Percentiles rank a stretch among this genome's conserved stretches.
These are phyloP conservation scores for Rhododendron ferrugineum DNA, from an alignment of 148 eudicot genomes.

Conservation along the genomic window DNA sequence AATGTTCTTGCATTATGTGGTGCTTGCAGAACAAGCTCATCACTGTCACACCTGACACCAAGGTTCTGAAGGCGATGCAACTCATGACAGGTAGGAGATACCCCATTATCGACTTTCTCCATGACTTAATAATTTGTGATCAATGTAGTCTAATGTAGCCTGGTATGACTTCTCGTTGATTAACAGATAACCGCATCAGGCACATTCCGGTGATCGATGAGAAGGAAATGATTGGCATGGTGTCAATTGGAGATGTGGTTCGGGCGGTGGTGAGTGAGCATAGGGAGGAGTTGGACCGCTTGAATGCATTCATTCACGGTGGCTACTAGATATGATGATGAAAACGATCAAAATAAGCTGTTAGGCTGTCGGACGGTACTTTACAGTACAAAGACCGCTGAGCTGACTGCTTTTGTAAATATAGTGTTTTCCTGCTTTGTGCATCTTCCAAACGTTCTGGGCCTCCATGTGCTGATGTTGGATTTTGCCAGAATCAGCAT, in stretches of 20 bases:
- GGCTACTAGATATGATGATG: conserved; percentile 82
- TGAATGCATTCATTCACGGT: conserved; percentile 89
- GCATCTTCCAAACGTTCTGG: background rate
- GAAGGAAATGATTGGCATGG: conserved; percentile 83
- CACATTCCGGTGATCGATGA: conserved; percentile 86
- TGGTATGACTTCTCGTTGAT: background rate
- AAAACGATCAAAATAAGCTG: conserved; percentile 16
- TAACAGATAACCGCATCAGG: conserved; percentile 90
- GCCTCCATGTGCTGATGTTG: background rate
- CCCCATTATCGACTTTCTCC: background rate
- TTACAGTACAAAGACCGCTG: background rate
- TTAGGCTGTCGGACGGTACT: background rate
- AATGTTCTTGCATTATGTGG: background rate
- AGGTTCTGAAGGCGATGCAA: conserved; percentile 92
- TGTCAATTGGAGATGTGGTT: conserved; percentile 99
- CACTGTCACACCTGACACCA: conserved; percentile 79
- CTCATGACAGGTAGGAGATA: conserved; percentile 72
- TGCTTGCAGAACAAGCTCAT: conserved; percentile 90
- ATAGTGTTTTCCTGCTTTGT: background rate
- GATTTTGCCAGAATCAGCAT: background rate
- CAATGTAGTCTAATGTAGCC: background rate
- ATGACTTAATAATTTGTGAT: background rate
- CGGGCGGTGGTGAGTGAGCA: conserved; percentile 97
- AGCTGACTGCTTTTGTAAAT: conserved; percentile 15
- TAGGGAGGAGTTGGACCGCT: conserved; percentile 84